Base-by-base conservation (phyloP, 768 basidiomycete species). In the Udeniomyces megalosporus region DNA sequence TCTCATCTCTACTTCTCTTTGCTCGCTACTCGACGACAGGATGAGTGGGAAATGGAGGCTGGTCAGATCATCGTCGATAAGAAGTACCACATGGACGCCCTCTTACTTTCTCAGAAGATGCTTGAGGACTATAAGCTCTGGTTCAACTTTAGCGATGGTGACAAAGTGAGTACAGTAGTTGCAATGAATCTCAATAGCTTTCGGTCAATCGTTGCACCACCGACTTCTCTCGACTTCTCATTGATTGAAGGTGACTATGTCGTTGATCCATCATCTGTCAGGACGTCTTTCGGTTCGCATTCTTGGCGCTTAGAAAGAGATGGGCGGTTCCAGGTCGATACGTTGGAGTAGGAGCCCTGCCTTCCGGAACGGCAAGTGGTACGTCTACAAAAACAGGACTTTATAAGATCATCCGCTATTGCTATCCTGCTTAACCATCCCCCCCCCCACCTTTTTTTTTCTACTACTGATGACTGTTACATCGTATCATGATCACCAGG, bases 1-100 rank as follows among this genome's bases (percentile, higher is more conserved):
- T n/a, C n/a, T n/a, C 47, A n/a, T 48, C n/a, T 4, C 26, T 4
- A 14, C n/a, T n/a, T n/a, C n/a, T n/a, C n/a, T n/a, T n/a, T n/a
- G n/a, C n/a, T 59, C 11, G 61, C 46, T 17, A 42, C 32, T 1
- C 53, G 55, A 11, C 57, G 54, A 38, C 66, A 76, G 12, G 75
- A 77, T 64, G 76, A 78, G 64, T 77, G 72, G 74, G 75, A 77
- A 58, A 71, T 72, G 66, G 77, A 78, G 53, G 75, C 77, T 11
- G 76, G 76, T 3, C 76, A 77, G 66, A 73, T 78, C 60, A 67
- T 78, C 47, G 69, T 78, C 47, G 74, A 76, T 66, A 78, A 77
- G 61, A 64, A 70, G 34, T 50, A 67, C 12, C 76, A 78, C 61
- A 67, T 77, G 26, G 77, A 78, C 63, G 74, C 69, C 29, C 64